Base-by-base conservation (phyloP, 2,329 filamentous ascomycete genomes). In the Pseudogymnoascus sp. region DNA sequence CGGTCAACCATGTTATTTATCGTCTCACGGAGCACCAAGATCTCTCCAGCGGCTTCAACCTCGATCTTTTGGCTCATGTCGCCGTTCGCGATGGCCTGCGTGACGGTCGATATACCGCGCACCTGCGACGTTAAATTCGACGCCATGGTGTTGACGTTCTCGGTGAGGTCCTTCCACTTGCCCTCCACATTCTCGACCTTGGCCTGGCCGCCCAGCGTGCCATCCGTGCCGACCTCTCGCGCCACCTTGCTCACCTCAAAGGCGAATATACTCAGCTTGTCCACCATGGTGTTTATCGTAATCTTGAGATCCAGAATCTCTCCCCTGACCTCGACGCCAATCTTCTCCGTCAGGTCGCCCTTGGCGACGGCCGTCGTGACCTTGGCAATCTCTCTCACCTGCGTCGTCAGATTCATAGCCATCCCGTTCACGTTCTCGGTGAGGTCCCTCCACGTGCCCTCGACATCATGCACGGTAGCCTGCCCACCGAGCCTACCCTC, bases 1-100 rank as follows among this genome's bases (percentile, higher is more conserved):
- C 93, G 86, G 74, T 93, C 93, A 68, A 97, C 93, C 93, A 97
- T 97, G 86, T 97, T 93, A 75, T 97, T 97, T 79, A 97, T 96
- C 47, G 93, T 97, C 72, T 96, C 91, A 74, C 97, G 97, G 61
- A 97, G 79, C 2, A 96, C 88, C 67, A 95, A 84, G 67, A 97
- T 96, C 76, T 97, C 93, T 76, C 93, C 93, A 76, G 93, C 92
- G 62, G 93, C 93, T 71, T 96, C 89, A 6, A 97, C 93, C 68
- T 96, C 90, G 71, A 97, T 96, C 78, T 95, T 95, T 75, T 93
- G 90, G 76, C 90, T 96, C 85, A 97, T 91, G 77, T 97, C 91
- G 72, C 93, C 93, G 73, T 95, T 92, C 68, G 93, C 93, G 76
- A 96, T 96, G 68, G 93, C 92, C 75, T 96, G 92, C 1, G 92